These are phyloP conservation scores for Notholithocarpus densiflorus DNA, from an alignment of 306 rosid species.

Conservation along the genomic window DNA sequence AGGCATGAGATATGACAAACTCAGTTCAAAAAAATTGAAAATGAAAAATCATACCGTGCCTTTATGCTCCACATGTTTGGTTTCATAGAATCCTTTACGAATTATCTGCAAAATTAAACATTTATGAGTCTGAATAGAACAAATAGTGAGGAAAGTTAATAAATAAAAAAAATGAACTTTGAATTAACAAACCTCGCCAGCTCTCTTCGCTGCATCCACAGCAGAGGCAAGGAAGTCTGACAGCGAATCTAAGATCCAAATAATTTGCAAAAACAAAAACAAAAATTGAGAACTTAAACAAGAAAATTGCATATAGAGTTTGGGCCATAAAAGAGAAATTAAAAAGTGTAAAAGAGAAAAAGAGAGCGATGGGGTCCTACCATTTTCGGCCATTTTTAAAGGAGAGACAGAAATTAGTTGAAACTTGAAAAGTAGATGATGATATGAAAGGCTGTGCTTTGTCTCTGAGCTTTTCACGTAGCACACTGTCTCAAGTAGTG, in stretches of 20 bases:
- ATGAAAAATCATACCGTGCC: constrained; percentile 49
- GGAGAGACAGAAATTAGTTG: constrained; percentile 1
- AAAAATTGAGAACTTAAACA: background rate
- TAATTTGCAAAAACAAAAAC: constrained; percentile 4
- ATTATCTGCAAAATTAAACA: constrained; percentile 46
- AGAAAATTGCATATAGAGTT: background rate
- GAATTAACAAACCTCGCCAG: constrained; percentile 62
- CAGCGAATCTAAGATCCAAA: constrained; percentile 45
- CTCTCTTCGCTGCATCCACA: constrained; percentile 73
- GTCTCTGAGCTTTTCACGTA: constrained; percentile 26
- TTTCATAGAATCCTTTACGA: constrained; percentile 69
- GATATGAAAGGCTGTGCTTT: constrained; percentile 14
- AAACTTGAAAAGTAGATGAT: background rate
- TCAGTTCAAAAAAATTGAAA: background rate
- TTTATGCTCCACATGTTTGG: constrained; percentile 79
- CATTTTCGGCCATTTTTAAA: constrained; percentile 48
- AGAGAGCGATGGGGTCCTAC: constrained; percentile 18
- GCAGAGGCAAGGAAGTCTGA: constrained; percentile 67
- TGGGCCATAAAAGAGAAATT: background rate
- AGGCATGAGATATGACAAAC: background rate
- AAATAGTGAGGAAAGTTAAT: background rate
- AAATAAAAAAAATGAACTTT: background rate
- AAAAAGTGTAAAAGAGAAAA: background rate
- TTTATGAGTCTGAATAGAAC: background rate
- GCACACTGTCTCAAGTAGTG: background rate